Evolutionary conservation across 2,329 filamentous ascomycete genomes (phyloP).

Genomic region (Pseudofabraea citricarpa): DNA sequence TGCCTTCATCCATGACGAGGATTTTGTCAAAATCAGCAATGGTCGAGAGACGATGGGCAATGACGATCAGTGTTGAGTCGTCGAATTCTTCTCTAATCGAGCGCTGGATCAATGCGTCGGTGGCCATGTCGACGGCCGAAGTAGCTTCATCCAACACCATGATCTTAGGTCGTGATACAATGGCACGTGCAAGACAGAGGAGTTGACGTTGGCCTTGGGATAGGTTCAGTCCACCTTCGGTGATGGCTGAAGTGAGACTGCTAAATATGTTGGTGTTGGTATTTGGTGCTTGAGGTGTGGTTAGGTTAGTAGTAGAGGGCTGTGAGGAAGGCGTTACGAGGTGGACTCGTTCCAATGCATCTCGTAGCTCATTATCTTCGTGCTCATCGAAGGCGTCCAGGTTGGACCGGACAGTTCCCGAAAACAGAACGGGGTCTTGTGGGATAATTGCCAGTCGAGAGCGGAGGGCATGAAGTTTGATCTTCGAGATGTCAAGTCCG

Average conservation of each 20-base stretch:
- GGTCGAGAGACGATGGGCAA: constrained; percentile 69
- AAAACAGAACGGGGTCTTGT: constrained; percentile 78
- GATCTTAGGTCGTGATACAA: constrained; percentile 67
- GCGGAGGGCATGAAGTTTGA: constrained; percentile 65
- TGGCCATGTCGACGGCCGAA: constrained; percentile 72
- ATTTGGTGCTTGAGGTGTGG: constrained; percentile 26
- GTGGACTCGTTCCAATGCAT: constrained; percentile 67
- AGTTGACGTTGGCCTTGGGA: constrained; percentile 75
- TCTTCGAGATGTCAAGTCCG: constrained; percentile 67
- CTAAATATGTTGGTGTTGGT: constrained; percentile 62
- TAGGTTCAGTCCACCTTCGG: constrained; percentile 69
- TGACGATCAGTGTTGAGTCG: constrained; percentile 65
- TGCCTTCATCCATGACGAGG: constrained; percentile 62
- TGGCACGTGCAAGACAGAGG: constrained; percentile 68
- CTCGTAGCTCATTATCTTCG: constrained; percentile 62
- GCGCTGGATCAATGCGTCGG: constrained; percentile 68
- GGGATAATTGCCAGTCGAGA: constrained; percentile 77
- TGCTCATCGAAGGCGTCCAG: constrained; percentile 73
- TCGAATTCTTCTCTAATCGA: constrained; percentile 69
- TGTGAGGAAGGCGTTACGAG: constrained; percentile 32
- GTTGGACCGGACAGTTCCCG: constrained; percentile 71
- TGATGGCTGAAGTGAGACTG: constrained; percentile 57
- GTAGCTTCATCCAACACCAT: constrained; percentile 81
- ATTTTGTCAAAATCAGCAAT: constrained; percentile 71
- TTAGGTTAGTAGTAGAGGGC: constrained; percentile 7